A percentile compares a stretch with the other conserved stretches of the same genome.
Evolutionary conservation across 1,139 yeast genomes (phyloP).

Genomic region (Zygosaccharomyces pseudobailii): DNA sequence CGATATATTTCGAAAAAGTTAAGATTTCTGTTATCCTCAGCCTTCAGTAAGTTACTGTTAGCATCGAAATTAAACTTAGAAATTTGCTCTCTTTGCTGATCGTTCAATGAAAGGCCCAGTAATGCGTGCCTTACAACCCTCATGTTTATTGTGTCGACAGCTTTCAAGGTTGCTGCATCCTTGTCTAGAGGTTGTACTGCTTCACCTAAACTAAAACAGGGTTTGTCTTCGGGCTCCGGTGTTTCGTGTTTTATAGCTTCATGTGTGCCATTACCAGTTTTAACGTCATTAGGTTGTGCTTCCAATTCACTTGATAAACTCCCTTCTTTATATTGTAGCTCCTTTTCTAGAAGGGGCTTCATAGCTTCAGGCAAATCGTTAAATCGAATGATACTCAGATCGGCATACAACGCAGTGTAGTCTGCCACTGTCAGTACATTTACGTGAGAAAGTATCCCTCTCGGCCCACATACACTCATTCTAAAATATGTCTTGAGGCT

Average conservation of each 20-base stretch:
- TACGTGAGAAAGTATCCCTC: constrained; percentile 52
- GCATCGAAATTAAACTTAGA: constrained; percentile 40
- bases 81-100: constrained; percentile 34
- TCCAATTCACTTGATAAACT: background rate
- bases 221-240: background rate
- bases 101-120: constrained; percentile 48
- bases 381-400: constrained; percentile 14
- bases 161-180: constrained; percentile 50
- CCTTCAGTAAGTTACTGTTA: constrained; percentile 23
- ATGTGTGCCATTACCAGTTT: background rate
- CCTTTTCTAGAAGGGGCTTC: constrained; percentile 39
- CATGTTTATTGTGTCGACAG: constrained; percentile 78
- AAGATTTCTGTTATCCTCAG: constrained; percentile 38
- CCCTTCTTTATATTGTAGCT: constrained; percentile 13
- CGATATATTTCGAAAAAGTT: constrained; percentile 67
- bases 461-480: constrained; percentile 23
- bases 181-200: constrained; percentile 42
- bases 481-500: constrained; percentile 22
- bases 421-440: constrained; percentile 70
- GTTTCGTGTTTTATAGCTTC: background rate
- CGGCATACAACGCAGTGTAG: constrained; percentile 35
- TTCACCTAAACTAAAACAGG: constrained; percentile 16
- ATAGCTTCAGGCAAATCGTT: constrained; percentile 27
- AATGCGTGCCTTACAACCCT: constrained; percentile 77
- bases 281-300: background rate